Evolutionary conservation across 2,329 filamentous ascomycete genomes (phyloP).

Genomic region (Hirsutella minnesotensis): DNA sequence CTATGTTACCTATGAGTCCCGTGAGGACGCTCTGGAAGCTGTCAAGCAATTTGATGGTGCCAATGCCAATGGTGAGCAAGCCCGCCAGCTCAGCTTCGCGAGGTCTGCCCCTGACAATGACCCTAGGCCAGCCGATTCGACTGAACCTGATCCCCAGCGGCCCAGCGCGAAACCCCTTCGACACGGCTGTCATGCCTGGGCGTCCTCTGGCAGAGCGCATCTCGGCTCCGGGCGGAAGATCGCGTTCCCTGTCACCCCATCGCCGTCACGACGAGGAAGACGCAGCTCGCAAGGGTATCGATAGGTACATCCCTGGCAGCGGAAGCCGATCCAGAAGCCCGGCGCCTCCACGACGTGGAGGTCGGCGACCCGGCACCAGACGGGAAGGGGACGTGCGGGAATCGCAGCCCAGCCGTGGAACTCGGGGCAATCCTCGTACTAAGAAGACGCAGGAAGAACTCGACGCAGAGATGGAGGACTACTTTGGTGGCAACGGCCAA

Average conservation of each 20-base stretch:
- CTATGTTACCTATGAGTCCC: constrained; percentile 65
- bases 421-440: constrained; percentile 40
- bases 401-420: constrained; percentile 23
- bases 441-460: constrained; percentile 87
- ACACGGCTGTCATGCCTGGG: constrained; percentile 40
- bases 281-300: constrained; percentile 55
- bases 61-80: constrained; percentile 61
- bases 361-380: constrained; percentile 37
- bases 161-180: constrained; percentile 41
- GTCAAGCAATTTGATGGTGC: constrained; percentile 77
- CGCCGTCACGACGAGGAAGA: constrained; percentile 39
- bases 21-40: constrained; percentile 61
- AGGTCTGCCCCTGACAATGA: neutral
- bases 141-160: constrained; percentile 51
- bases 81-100: neutral
- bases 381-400: constrained; percentile 25
- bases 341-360: constrained; percentile 37
- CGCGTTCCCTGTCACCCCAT: constrained; percentile 48
- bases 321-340: constrained; percentile 47
- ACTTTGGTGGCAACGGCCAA: constrained; percentile 50
- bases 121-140: constrained; percentile 63
- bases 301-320: constrained; percentile 63
- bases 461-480: constrained; percentile 95
- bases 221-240: constrained; percentile 41
- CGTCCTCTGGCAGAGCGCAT: constrained; percentile 50